Conservation (phyloP, 768 basidiomycete genomes). For the Leccinum variicolor region DNA sequence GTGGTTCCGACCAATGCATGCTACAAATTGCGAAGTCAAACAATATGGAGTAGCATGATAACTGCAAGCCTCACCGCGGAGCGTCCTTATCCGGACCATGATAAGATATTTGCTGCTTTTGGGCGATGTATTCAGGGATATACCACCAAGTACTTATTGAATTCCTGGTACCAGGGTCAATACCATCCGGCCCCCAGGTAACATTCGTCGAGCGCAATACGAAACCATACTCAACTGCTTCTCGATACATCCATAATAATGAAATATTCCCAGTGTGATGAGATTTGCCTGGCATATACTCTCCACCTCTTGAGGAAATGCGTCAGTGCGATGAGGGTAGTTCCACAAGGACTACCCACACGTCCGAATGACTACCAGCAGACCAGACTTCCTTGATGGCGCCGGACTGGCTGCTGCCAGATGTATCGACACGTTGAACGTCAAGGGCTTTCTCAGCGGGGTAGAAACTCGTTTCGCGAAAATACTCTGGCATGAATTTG, state of each 20-base stretch:
- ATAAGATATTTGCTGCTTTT: conserved; percentile 8
- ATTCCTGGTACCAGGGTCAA: conserved; percentile 10
- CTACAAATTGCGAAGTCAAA: background rate
- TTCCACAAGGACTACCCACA: conserved; percentile 7
- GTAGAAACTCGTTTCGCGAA: conserved; percentile 19
- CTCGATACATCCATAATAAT: background rate
- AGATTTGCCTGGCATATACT: conserved; percentile 1
- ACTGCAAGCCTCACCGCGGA: conserved; percentile 4
- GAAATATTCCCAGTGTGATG: background rate
- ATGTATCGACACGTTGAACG: background rate
- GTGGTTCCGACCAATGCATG: conserved; percentile 5
- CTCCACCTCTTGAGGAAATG: conserved; percentile 6
- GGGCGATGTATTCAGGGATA: conserved; percentile 5
- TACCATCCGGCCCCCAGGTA: conserved; percentile 12
- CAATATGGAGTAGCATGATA: background rate
- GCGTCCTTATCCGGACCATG: background rate
- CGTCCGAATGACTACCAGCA: conserved; percentile 17
- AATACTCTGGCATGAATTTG: background rate
- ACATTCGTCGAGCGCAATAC: conserved; percentile 15
- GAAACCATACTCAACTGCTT: background rate
- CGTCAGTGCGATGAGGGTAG: background rate
- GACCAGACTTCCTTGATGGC: background rate
- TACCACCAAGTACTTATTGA: conserved; percentile 10
- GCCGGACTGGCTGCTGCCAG: background rate
- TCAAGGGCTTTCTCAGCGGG: background rate